These are phyloP conservation scores for Sporisorium graminicola DNA, from an alignment of 1,284 basidiomycete genomes.

Conservation along the genomic window DNA sequence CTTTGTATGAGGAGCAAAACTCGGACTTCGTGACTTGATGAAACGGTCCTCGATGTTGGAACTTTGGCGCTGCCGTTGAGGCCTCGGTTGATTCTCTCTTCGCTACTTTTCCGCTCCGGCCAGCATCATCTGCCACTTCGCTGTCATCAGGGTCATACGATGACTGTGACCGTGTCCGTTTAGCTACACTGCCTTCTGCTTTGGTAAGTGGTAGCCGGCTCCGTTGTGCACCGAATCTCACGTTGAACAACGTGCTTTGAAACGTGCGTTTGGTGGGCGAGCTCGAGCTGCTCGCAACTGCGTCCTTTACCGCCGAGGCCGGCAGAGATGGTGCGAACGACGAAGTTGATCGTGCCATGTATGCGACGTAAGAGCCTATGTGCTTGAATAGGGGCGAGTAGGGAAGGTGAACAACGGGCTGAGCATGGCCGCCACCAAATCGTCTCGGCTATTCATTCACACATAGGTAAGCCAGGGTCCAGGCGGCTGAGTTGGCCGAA, in stretches of 20 bases:
- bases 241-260: constrained; percentile 47
- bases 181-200: constrained; percentile 1
- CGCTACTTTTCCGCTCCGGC: constrained; percentile 3
- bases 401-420: neutral
- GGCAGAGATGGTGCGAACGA: constrained; percentile 26
- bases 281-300: neutral
- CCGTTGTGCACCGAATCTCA: constrained; percentile 39
- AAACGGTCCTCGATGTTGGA: constrained; percentile 51
- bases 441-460: constrained; percentile 19
- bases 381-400: no score
- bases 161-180: constrained; percentile 24
- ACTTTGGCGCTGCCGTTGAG: constrained; percentile 20
- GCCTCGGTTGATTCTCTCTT: neutral
- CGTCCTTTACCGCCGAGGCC: neutral
- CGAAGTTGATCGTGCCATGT: constrained; percentile 15
- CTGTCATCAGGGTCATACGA: neutral
- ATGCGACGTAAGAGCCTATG: neutral
- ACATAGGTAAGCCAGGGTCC: constrained; percentile 4
- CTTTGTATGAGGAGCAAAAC: constrained; percentile 30
- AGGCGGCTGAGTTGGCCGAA: neutral
- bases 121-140: neutral
- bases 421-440: constrained; percentile 8
- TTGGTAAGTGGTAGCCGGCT: constrained; percentile 23
- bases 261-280: constrained; percentile 34
- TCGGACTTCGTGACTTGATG: constrained; percentile 31